Evolutionary conservation across 1,284 basidiomycete genomes (phyloP).

Genomic region (Trichosporon ovoides): DNA sequence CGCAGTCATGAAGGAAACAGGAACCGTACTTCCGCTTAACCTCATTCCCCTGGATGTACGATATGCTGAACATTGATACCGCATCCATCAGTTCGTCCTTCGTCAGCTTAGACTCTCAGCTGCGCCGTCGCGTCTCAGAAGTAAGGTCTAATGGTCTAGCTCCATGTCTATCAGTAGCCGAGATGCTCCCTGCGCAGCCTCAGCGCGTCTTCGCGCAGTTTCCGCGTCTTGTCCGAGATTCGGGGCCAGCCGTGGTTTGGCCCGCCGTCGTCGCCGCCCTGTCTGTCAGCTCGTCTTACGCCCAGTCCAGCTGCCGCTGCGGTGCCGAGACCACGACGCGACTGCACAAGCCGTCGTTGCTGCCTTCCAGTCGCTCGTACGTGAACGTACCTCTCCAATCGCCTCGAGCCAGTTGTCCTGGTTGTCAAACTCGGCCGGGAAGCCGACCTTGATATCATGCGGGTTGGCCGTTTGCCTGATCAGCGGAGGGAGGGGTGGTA

Average conservation of each 20-base stretch:
- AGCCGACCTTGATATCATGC: constrained; percentile 19
- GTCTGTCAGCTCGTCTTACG: neutral
- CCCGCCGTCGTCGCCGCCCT: constrained; percentile 17
- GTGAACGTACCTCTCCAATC: constrained; percentile 23
- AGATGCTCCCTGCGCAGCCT: constrained; percentile 11
- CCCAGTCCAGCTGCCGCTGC: neutral
- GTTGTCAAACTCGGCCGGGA: constrained; percentile 23
- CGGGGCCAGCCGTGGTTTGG: constrained; percentile 12
- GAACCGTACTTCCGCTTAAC: too few relatives aligned
- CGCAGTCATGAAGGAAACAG: too few relatives aligned
- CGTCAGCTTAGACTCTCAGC: too few relatives aligned
- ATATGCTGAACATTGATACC: too few relatives aligned
- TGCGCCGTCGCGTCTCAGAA: too few relatives aligned
- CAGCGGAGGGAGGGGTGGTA: constrained; percentile 23
- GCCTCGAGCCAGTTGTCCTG: constrained; percentile 25
- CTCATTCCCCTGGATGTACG: too few relatives aligned
- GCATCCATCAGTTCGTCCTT: too few relatives aligned
- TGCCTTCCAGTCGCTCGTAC: neutral
- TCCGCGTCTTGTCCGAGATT: constrained; percentile 4
- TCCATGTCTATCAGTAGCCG: constrained; percentile 13
- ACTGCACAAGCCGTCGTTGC: neutral
- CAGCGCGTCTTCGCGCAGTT: constrained; percentile 16
- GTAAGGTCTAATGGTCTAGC: neutral
- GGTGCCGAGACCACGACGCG: neutral
- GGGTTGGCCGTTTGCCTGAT: constrained; percentile 12